Evolutionary conservation across 345 rosid genomes (phyloP), one percentile per base, ranked within the genome.

Genomic region (Hibiscus mutabilis): DNA sequence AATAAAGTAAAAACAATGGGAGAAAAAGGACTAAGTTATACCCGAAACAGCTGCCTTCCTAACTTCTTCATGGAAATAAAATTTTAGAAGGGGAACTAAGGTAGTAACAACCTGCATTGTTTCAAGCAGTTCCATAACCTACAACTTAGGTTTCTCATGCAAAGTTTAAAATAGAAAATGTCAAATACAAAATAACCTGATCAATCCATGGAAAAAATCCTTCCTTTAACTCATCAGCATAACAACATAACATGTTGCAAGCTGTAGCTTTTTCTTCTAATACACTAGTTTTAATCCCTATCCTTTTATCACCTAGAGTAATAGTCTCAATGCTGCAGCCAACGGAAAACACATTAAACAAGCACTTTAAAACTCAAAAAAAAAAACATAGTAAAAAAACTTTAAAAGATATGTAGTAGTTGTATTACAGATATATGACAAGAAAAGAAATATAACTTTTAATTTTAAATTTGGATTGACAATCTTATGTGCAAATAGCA

Each of bases 221-320:
- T 82, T 92, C 99, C 83, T 95, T 95, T 73, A 95, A 77, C 80
- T 95, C 99, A 77, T 95, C 99, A 22, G 97, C 99, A 82, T 95
- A 95, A 80, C 99, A 95, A 61, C 99, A 95, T 16, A 95, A 79
- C 99, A 95, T 95, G 85, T 95, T 95, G 67, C 99, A 95, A 56
- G 99, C 99, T n/a, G 99, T 95, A 46, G 99, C 97, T 68, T 95
- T 95, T 84, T 95, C 99, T 81, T 95, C 99, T 76, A 95, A 82
- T 66, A 95, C 96, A 74, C 99, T 95, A 25, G 99, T 95, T 80
- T 90, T 95, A 74, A 95, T 88, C 74, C 93, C 91, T 64, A 88
- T 88, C 66, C 89, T 85, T 83, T 84, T 86, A 79, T 88, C 93
- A 70, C 93, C 93, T 59, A 88, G 91, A 56, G 89, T 86, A 62